Conservation (phyloP, 331 rosid genomes). For the Ulmus americana region DNA sequence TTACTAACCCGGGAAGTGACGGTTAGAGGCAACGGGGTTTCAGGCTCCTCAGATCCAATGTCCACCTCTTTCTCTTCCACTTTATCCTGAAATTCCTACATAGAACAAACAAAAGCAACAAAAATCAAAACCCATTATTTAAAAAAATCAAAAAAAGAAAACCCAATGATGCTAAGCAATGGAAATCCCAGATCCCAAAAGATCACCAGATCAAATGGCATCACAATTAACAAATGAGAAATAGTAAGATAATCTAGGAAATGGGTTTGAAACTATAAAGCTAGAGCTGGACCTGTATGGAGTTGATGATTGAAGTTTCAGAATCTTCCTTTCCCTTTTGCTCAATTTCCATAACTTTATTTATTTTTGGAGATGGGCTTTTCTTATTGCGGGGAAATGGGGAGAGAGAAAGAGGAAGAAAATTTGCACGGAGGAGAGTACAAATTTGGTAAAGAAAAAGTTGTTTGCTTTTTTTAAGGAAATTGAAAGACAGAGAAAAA, state of each 20-base stretch:
- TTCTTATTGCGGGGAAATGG: constrained; percentile 8
- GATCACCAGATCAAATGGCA: neutral
- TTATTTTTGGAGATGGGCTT: constrained; percentile 21
- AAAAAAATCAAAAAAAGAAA: neutral
- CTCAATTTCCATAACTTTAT: constrained; percentile 41
- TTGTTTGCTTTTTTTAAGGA: constrained; percentile 26
- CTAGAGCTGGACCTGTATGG: constrained; percentile 32
- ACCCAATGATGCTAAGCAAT: constrained; percentile 5
- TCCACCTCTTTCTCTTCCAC: constrained; percentile 36
- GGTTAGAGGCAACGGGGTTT: constrained; percentile 71
- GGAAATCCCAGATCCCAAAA: constrained; percentile 17
- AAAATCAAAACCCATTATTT: constrained; percentile 7
- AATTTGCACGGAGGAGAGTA: neutral
- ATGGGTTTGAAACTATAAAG: constrained; percentile 11
- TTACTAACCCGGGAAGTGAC: constrained; percentile 68
- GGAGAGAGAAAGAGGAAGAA: neutral
- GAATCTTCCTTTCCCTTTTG: constrained; percentile 36
- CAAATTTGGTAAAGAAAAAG: constrained; percentile 16
- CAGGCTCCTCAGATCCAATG: constrained; percentile 46
- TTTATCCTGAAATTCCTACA: constrained; percentile 50
- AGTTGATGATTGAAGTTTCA: constrained; percentile 20
- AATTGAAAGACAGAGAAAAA: neutral
- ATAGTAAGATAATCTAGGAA: neutral
- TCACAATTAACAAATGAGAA: constrained; percentile 10
- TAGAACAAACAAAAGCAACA: constrained; percentile 3